Evolutionary conservation across 2,329 filamentous ascomycete genomes (phyloP).

Genomic region (Aspergillus brasiliensis): DNA sequence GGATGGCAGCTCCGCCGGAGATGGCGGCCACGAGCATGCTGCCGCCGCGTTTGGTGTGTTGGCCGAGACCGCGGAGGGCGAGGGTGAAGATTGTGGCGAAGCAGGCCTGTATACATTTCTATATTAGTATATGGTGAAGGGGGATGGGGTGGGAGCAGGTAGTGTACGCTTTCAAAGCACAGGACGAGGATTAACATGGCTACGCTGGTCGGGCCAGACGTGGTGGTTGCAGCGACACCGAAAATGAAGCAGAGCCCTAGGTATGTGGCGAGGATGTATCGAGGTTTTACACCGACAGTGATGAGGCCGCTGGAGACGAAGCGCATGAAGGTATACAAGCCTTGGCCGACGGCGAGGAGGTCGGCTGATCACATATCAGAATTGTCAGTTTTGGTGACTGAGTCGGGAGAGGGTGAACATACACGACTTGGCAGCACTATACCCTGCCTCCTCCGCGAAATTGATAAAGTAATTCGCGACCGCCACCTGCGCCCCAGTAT

Average conservation of each 20-base stretch:
- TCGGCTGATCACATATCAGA: neutral
- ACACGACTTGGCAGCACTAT: neutral
- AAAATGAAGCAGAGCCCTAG: neutral
- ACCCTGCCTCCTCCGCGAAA: neutral
- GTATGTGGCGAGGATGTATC: slow-evolving; percentile 4
- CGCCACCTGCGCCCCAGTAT: neutral
- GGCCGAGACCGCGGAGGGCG: neutral
- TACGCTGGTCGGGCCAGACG: neutral
- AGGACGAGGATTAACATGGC: neutral
- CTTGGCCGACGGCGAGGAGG: slow-evolving; percentile 7
- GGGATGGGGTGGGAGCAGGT: neutral
- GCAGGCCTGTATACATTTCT: neutral
- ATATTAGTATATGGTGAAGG: neutral
- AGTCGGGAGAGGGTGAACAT: too few species aligned
- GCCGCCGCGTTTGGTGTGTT: slow-evolving; percentile 9
- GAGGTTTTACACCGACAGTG: slow-evolving; percentile 1
- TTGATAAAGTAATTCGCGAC: slow-evolving; percentile 11
- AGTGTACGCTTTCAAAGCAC: neutral
- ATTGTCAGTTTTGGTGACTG: too few species aligned
- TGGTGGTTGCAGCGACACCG: neutral
- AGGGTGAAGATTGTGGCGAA: slow-evolving; percentile 14
- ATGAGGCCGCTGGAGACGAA: slow-evolving; percentile 7
- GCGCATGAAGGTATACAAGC: slow-evolving; percentile 4
- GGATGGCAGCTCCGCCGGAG: neutral
- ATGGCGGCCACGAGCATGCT: neutral